Base-by-base conservation (phyloP, 2,329 filamentous ascomycete species). In the Colletotrichum liriopes region DNA sequence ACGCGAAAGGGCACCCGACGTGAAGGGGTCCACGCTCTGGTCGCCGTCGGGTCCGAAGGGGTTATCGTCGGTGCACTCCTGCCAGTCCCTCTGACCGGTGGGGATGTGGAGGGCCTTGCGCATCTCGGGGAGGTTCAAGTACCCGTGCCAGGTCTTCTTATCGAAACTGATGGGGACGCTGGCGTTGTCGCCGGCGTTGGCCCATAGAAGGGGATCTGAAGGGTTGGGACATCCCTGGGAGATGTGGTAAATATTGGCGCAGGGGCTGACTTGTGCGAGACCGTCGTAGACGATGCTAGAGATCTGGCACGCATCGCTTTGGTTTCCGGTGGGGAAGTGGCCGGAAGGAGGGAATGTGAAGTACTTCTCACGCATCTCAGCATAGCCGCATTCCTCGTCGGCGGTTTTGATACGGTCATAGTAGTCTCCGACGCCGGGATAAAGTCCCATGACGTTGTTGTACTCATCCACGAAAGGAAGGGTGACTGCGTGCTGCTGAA, bases 191-290 rank as follows among this genome's bases (percentile, higher is more conserved):
- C 54, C 62, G 8, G 86, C 86, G 23, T 91, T 90, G 0, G 92
- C 91, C 81, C 92, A 92, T 23, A 89, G 90, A 2, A 95, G 84
- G 0, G 92, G 89, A 71, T 94, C 91, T 87, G 90, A 94, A 1
- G 89, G 83, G 3, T 91, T 76, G 0, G 94, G 94, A 79, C 94
- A 96, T 20, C 91, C 93, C 7, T 90, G 91, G 3, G 89, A 89
- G 20, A 96, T 88, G 67, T 93, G 89, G 82, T 96, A 96, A n/a
- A 93, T 84, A 79, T 94, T 90, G 81, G 93, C 96, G 84, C 94
- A 96, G 0, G 94, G 94, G 82, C 96, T 96, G 43, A 89, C 80
- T 0, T 83, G 77, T 5, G 84, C 74, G 12, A 87, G 86, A 47
- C 89, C 91, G 0, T 85, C 75, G 76, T 84, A 84, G 37, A 93